These are phyloP conservation scores for Eimeria nieschulzi DNA, from an alignment of 169 alveolate genomes.

Conservation along the genomic window DNA sequence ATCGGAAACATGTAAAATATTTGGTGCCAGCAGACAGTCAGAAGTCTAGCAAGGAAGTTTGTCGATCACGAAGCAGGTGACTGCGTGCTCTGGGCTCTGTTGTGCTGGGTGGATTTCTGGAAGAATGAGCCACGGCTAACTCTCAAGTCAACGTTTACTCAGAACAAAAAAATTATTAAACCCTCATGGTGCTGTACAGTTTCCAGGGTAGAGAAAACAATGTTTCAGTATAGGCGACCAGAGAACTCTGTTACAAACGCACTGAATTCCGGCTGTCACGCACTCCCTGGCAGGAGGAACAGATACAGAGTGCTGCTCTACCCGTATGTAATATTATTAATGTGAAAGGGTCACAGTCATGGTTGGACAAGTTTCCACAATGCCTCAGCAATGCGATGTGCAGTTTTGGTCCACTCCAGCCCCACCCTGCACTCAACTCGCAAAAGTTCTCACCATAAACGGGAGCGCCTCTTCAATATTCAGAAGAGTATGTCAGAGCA, in stretches of 20 bases:
- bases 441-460: not conserved
- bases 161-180: not conserved
- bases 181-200: not conserved
- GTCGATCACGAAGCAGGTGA: slow-evolving; percentile 35
- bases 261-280: not conserved
- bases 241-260: slow-evolving; percentile 11
- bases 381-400: slow-evolving; percentile 46
- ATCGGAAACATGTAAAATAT: not conserved
- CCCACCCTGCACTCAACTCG: slow-evolving; percentile 40
- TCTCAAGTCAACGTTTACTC: too few species aligned
- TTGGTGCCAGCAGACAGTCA: not conserved
- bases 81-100: slow-evolving; percentile 23
- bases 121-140: not conserved
- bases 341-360: not conserved
- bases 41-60: not conserved
- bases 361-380: not conserved
- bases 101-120: not conserved
- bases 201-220: not conserved
- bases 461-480: not conserved
- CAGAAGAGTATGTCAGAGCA: slow-evolving; percentile 6
- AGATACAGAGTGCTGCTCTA: slow-evolving; percentile 9
- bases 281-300: not conserved
- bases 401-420: slow-evolving; percentile 68
- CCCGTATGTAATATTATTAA: not conserved
- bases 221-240: not conserved